These are phyloP conservation scores for Bjerkandera adusta DNA, from an alignment of 1,284 basidiomycete genomes.

Conservation along the genomic window DNA sequence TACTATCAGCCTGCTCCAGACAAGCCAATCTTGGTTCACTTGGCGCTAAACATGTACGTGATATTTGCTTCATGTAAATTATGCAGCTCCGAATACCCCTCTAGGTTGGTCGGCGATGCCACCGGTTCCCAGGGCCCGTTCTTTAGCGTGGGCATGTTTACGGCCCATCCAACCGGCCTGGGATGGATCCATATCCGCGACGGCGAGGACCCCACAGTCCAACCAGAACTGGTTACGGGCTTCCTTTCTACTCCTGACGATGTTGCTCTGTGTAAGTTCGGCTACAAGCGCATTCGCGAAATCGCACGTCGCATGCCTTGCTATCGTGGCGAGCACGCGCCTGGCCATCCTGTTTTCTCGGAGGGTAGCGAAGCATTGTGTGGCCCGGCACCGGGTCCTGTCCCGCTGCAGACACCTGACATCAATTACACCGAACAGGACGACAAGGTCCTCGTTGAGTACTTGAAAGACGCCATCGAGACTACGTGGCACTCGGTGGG, in stretches of 20 bases:
- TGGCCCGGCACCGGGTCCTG: constrained; percentile 11
- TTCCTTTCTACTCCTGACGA: too few species aligned
- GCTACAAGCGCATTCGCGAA: constrained; percentile 35
- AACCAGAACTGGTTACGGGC: too few species aligned
- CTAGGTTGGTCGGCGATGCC: constrained; percentile 26
- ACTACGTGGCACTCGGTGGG: constrained; percentile 28
- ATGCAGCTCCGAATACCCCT: too few species aligned
- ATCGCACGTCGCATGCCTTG: constrained; percentile 33
- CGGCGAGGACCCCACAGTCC: neutral
- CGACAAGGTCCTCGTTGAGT: constrained; percentile 62
- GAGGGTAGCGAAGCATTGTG: constrained; percentile 17
- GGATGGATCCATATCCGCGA: constrained; percentile 22
- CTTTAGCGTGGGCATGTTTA: constrained; percentile 32
- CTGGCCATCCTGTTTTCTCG: constrained; percentile 31
- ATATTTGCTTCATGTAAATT: too few species aligned
- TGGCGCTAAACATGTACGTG: constrained; percentile 26
- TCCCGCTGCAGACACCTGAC: constrained; percentile 28
- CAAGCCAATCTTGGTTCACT: constrained; percentile 43
- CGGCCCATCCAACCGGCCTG: constrained; percentile 21
- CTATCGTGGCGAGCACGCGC: constrained; percentile 33
- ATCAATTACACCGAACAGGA: constrained; percentile 61
- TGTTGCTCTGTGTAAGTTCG: constrained; percentile 40
- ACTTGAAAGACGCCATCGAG: constrained; percentile 36
- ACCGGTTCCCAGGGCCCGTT: constrained; percentile 29
- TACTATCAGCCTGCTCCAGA: constrained; percentile 45